Evolutionary conservation across 352 stramenopile genomes (phyloP), one percentile per base, ranked within the genome.

Genomic region (Globisporangium cylindrosporum): DNA sequence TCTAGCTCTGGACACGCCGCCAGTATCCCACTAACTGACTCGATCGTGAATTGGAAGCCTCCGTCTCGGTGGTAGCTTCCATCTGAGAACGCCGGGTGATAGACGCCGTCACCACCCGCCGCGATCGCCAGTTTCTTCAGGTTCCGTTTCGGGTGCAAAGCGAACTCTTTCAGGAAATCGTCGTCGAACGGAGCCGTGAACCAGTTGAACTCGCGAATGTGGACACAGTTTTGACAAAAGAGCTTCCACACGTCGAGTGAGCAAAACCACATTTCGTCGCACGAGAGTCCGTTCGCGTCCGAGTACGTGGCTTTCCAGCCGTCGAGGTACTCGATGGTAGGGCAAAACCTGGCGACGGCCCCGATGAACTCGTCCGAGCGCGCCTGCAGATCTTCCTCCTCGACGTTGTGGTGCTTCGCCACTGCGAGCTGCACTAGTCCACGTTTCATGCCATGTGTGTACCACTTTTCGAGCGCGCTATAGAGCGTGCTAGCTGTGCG

Each of bases 351-450:
- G 5, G 68, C 57, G 8, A 77, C 63, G 1, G 59, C 55, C 20
- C 25, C 14, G 22, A 77, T 36, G 32, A 70, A 69, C 43, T 66
- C 68, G 51, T 77, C 60, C 4, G 63, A 55, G 41, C 48, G 64
- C 8, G 63, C 24, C 12, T 54, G 53, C 14, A 57, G 49, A 18
- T 41, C 20, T 20, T 48, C 56, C 20, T 69, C 67, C 10, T 36
- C 38, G 12, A 58, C 25, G n/a, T 32, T 32, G 41, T 74, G 66
- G 34, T 68, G 73, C 29, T 76, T 66, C 18, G 72, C 68, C 9
- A 77, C 41, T 32, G 65, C 65, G 49, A 77, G 72, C 54, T 77
- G 72, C 4, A 49, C 24, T 8, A 77, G 65, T 9, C 72, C 72
- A 6, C 46, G 29, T 9, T 67, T 71, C 9, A 59, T n/a, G 8